A percentile compares a stretch with the other conserved stretches of the same genome.
Conservation (phyloP, 148 eudicot species). For the Polygonum maritimum region DNA sequence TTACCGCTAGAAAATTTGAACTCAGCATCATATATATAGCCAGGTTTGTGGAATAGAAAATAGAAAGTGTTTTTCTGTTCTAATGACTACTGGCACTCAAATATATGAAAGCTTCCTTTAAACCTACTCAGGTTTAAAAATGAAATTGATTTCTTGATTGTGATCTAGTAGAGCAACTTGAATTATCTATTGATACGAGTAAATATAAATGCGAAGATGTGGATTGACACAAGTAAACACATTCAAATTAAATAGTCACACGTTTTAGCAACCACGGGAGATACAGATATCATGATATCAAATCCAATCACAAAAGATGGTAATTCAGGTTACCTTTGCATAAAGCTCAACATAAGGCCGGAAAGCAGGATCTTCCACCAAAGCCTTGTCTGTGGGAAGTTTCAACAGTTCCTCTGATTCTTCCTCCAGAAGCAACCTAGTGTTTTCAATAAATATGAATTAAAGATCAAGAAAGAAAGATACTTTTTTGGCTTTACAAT, state of each 20-base stretch:
- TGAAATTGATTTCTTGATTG: not conserved
- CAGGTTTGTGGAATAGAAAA: no score
- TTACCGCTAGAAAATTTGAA: not conserved
- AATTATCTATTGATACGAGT: not conserved
- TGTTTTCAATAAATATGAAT: constrained; percentile 2
- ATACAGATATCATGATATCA: not conserved
- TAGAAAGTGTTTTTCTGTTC: not conserved
- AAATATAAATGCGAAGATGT: not conserved
- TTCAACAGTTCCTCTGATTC: constrained; percentile 80
- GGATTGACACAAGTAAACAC: not conserved
- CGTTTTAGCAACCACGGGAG: not conserved
- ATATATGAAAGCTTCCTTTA: not conserved
- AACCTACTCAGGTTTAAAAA: not conserved
- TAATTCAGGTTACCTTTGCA: constrained; percentile 58
- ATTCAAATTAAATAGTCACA: not conserved
- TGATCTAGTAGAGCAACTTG: not conserved
- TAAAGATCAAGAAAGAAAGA: not conserved
- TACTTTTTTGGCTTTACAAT: not conserved
- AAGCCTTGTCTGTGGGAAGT: constrained; percentile 77
- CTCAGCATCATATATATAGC: no score
- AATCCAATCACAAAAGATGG: not conserved
- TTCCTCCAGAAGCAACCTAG: constrained; percentile 78
- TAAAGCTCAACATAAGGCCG: constrained; percentile 74
- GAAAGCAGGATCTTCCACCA: constrained; percentile 75
- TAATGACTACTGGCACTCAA: not conserved